Conservation (phyloP, 148 eudicot genomes). For the Bassia scoparia region DNA sequence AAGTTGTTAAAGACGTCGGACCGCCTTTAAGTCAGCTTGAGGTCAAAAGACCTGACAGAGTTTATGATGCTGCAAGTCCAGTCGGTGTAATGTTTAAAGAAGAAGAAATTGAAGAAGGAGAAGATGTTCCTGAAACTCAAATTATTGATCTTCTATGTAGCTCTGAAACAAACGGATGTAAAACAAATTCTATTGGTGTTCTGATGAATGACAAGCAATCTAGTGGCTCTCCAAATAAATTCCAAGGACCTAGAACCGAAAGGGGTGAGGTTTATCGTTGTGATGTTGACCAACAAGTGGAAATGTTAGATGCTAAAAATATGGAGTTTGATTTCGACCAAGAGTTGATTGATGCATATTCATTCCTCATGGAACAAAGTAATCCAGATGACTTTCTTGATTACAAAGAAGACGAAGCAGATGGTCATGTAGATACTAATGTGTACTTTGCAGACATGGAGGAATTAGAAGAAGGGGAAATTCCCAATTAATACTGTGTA, state of each 20-base stretch:
- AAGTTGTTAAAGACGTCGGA: constrained; percentile 47
- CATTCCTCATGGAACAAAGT: constrained; percentile 44
- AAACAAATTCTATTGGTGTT: not conserved
- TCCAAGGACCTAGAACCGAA: constrained; percentile 1
- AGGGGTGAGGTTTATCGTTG: constrained; percentile 10
- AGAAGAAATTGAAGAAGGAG: constrained; percentile 71
- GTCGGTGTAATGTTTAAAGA: constrained; percentile 59
- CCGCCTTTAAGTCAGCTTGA: constrained; percentile 27
- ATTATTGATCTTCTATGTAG: constrained; percentile 47
- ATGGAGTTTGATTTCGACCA: constrained; percentile 62
- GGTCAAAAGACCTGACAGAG: constrained; percentile 28
- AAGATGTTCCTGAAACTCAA: constrained; percentile 37
- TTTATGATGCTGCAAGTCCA: constrained; percentile 34
- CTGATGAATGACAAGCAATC: constrained; percentile 22
- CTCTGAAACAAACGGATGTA: constrained; percentile 4
- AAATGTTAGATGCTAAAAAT: constrained; percentile 25
- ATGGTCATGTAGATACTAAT: constrained; percentile 14
- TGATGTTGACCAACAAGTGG: constrained; percentile 26
- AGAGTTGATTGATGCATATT: constrained; percentile 53
- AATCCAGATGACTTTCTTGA: constrained; percentile 68
- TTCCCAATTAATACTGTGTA: constrained; percentile 29
- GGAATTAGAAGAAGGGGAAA: constrained; percentile 94
- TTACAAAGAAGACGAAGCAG: constrained; percentile 35
- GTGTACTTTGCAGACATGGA: constrained; percentile 30
- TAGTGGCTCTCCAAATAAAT: constrained; percentile 15